phyloP scores from a whole-genome alignment of 441 rosid genomes.

The Erysimum cheiri region DNA sequence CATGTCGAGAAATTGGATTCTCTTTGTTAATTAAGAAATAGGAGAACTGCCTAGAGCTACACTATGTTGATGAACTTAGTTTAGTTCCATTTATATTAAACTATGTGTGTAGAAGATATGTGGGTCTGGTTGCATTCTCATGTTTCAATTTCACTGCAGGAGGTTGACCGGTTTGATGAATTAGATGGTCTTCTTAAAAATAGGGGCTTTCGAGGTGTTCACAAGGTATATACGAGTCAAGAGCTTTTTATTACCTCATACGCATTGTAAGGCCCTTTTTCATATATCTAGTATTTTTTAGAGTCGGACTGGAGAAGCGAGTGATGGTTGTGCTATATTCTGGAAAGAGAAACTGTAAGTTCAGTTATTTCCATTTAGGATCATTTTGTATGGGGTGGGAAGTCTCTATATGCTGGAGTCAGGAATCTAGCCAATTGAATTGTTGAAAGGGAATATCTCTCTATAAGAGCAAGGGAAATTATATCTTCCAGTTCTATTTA shows the following conservation, averaged over 20 bases:
- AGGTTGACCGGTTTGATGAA: slow-evolving; percentile 89
- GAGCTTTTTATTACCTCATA: neutral
- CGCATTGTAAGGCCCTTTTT: slow-evolving; percentile 15
- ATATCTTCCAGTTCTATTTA: neutral
- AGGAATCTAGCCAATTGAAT: slow-evolving; percentile 16
- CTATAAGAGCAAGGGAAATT: neutral
- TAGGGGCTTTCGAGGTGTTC: slow-evolving; percentile 80
- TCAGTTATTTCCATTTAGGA: slow-evolving; percentile 1
- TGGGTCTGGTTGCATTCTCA: slow-evolving; percentile 23
- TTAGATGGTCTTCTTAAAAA: slow-evolving; percentile 56
- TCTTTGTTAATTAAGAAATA: neutral
- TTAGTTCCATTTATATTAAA: neutral
- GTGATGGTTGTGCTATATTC: slow-evolving; percentile 92
- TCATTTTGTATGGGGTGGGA: slow-evolving; percentile 23
- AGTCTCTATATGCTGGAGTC: slow-evolving; percentile 13
- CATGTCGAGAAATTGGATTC: neutral
- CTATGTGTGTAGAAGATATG: neutral
- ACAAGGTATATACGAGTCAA: slow-evolving; percentile 60
- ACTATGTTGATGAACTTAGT: neutral
- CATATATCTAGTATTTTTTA: slow-evolving; percentile 44
- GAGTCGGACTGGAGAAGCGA: slow-evolving; percentile 89
- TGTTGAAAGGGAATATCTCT: slow-evolving; percentile 7
- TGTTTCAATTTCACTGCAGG: slow-evolving; percentile 54
- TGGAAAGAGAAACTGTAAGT: slow-evolving; percentile 83
- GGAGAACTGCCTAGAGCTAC: slow-evolving; percentile 19